A percentile compares a stretch with the other conserved stretches of the same genome.
These are phyloP conservation scores for Ceratobasidium sp. DNA, from an alignment of 1,284 basidiomycete species.

Conservation along the genomic window DNA sequence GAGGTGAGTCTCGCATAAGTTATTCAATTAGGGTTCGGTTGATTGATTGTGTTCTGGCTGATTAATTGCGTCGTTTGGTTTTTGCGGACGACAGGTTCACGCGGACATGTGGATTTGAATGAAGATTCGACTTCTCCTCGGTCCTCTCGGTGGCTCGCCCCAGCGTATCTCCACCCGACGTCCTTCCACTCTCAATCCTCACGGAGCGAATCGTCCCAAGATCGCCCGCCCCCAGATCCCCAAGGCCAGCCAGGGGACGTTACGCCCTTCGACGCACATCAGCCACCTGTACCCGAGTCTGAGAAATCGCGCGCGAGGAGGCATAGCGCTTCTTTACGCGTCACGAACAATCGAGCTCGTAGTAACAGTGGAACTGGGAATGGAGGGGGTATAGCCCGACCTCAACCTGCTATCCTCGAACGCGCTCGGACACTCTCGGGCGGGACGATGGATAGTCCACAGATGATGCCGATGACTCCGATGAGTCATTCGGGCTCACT, in stretches of 20 bases:
- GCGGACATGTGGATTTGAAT: constrained; percentile 33
- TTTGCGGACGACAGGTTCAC: constrained; percentile 36
- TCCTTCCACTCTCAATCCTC: constrained; percentile 35
- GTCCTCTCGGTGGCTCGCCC: constrained; percentile 31
- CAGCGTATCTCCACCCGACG: constrained; percentile 32
- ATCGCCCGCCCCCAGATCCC: background rate
- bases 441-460: background rate
- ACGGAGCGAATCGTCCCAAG: background rate
- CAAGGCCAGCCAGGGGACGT: background rate
- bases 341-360: constrained; percentile 14
- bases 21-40: too few species aligned
- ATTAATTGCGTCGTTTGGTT: too few species aligned
- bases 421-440: background rate
- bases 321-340: constrained; percentile 23
- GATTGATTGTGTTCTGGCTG: too few species aligned
- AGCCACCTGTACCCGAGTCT: constrained; percentile 9
- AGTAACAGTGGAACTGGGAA: too few species aligned
- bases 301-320: constrained; percentile 27
- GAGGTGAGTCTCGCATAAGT: constrained; percentile 22
- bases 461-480: background rate
- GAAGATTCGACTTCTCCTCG: constrained; percentile 31
- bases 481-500: background rate
- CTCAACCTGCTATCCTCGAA: constrained; percentile 16
- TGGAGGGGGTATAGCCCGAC: too few species aligned
- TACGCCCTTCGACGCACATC: constrained; percentile 3